These are phyloP conservation scores for Fusarium sp. DNA, from an alignment of 2,329 filamentous ascomycete genomes.

Conservation along the genomic window DNA sequence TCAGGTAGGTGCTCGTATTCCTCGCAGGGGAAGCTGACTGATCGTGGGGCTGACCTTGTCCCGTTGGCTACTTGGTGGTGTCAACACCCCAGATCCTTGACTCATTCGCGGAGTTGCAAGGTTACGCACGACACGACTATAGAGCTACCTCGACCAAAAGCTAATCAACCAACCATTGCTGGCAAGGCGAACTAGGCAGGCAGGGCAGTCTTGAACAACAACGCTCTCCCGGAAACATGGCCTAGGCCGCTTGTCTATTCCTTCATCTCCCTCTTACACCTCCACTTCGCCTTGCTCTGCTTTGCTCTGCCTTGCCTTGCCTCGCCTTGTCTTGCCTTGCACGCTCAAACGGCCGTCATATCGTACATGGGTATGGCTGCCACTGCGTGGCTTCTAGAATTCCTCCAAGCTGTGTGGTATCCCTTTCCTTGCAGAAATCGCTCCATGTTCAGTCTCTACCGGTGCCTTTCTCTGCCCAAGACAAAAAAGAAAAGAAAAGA, in stretches of 20 bases:
- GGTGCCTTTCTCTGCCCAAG: conserved; percentile 14
- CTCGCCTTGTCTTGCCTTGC: not conserved
- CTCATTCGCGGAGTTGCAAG: not conserved
- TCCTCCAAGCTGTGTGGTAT: conserved; percentile 20
- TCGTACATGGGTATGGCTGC: conserved; percentile 24
- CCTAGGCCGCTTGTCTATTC: conserved; percentile 29
- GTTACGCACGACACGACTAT: not conserved
- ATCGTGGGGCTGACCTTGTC: not conserved
- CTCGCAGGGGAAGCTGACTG: not conserved
- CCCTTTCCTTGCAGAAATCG: conserved; percentile 16
- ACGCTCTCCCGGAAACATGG: conserved; percentile 14
- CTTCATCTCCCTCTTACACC: conserved; percentile 20
- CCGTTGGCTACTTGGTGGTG: not conserved
- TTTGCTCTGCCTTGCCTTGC: not conserved
- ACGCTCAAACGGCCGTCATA: conserved; percentile 22
- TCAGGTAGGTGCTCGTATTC: conserved; percentile 11
- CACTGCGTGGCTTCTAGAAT: conserved; percentile 7
- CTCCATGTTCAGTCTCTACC: conserved; percentile 25
- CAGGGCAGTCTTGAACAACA: not conserved
- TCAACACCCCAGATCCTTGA: not conserved
- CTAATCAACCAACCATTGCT: not conserved
- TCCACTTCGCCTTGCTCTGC: not conserved
- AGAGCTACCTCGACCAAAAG: not conserved
- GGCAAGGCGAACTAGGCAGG: not conserved
- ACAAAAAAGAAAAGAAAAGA: not conserved